Evolutionary conservation across 2,329 filamentous ascomycete species (phyloP).

Genomic region (Ophioceras dolichostomum): DNA sequence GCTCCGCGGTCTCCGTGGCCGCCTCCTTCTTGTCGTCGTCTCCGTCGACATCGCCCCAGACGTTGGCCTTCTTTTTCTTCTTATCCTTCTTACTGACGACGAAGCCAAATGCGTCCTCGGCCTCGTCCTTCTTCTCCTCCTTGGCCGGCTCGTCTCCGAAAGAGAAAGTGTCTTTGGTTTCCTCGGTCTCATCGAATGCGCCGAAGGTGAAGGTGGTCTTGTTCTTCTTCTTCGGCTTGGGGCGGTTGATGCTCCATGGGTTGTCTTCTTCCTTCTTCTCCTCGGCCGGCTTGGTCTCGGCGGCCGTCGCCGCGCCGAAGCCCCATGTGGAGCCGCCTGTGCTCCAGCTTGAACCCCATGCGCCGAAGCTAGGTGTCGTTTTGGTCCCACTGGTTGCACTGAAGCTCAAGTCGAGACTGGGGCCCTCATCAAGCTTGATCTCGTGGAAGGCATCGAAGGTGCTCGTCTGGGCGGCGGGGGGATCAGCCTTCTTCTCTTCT

Average conservation of each 20-base stretch:
- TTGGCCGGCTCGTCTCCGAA: conserved; percentile 4
- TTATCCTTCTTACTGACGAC: conserved; percentile 27
- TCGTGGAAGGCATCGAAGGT: conserved; percentile 52
- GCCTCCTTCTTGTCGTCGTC: conserved; percentile 20
- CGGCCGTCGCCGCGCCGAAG: conserved; percentile 13
- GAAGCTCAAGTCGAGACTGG: conserved; percentile 43
- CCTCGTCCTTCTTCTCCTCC: conserved; percentile 18
- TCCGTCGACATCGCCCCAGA: conserved; percentile 20
- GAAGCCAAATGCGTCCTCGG: conserved; percentile 18
- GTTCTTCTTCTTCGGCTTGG: conserved; percentile 40
- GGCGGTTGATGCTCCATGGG: conserved; percentile 33
- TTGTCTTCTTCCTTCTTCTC: conserved; percentile 32
- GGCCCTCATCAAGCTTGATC: conserved; percentile 53
- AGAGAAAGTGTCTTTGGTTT: conserved; percentile 17
- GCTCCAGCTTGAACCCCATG: conserved; percentile 49
- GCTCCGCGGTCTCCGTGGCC: conserved; percentile 12
- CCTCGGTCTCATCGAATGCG: conserved; percentile 24
- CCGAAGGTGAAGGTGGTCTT: conserved; percentile 35
- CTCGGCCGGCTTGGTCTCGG: conserved; percentile 12
- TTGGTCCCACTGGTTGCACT: conserved; percentile 27
- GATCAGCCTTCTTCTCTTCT: conserved; percentile 12
- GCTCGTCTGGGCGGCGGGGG: conserved; percentile 11
- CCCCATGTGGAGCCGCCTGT: conserved; percentile 32
- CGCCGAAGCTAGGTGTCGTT: conserved; percentile 30
- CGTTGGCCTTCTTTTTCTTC: conserved; percentile 29